Percentiles rank a stretch among this genome's conserved stretches.
phyloP scores from a whole-genome alignment of 2,329 filamentous ascomycete species.

The Coccinonectria pachysandricola region DNA sequence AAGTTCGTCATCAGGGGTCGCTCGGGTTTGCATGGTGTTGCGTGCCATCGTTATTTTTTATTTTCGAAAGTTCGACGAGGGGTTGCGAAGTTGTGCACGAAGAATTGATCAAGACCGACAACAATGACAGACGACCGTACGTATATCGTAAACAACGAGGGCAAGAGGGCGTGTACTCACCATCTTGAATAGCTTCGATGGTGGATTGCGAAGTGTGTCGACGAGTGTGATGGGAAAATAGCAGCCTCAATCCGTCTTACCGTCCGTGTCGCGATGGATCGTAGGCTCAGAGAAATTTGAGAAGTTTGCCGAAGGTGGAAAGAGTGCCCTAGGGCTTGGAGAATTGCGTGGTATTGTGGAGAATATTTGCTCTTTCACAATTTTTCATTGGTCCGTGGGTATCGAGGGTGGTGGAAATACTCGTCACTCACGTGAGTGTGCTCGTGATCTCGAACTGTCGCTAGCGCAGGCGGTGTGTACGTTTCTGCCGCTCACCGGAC shows the following conservation, averaged over 20 bases:
- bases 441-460: slow-evolving; percentile 2
- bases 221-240: slow-evolving; percentile 25
- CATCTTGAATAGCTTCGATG: slow-evolving; percentile 36
- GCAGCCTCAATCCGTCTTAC: slow-evolving; percentile 25
- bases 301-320: slow-evolving; percentile 27
- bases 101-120: too few species aligned
- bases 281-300: slow-evolving; percentile 24
- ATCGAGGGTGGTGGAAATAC: neutral
- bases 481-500: slow-evolving; percentile 17
- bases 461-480: slow-evolving; percentile 18
- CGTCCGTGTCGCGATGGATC: slow-evolving; percentile 26
- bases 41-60: too few species aligned
- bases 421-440: slow-evolving; percentile 18
- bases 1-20: slow-evolving; percentile 9
- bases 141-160: slow-evolving; percentile 7
- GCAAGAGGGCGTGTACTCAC: slow-evolving; percentile 28
- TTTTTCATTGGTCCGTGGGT: slow-evolving; percentile 23
- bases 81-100: too few species aligned
- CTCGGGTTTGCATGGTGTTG: slow-evolving; percentile 7
- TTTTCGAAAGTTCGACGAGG: slow-evolving; percentile 10
- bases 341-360: slow-evolving; percentile 14
- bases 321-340: slow-evolving; percentile 30
- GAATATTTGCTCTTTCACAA: slow-evolving; percentile 11
- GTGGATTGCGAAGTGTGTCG: slow-evolving; percentile 32
- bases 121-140: too few species aligned